These are phyloP conservation scores for Colletotrichum sp. DNA, from an alignment of 2,329 filamentous ascomycete species.

Conservation along the genomic window DNA sequence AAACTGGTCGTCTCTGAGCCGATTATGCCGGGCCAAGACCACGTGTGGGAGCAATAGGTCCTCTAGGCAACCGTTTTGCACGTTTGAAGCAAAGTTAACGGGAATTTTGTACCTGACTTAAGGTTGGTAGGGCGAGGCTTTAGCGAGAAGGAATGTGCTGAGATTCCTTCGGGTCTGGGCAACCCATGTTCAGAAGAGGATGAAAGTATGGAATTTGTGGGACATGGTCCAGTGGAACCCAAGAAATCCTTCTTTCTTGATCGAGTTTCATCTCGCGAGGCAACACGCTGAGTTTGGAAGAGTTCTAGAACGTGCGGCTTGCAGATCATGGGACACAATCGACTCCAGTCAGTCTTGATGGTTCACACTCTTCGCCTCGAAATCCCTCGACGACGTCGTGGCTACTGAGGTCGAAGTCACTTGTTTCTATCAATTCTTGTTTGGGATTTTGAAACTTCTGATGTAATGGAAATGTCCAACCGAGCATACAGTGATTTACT, in stretches of 20 bases:
- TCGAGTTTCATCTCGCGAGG: neutral
- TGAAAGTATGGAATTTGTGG: neutral
- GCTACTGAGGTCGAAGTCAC: fast-evolving
- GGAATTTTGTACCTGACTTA: neutral
- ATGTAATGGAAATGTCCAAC: neutral
- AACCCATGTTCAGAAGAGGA: neutral
- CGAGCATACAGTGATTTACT: neutral
- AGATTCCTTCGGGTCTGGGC: neutral
- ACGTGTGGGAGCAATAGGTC: neutral
- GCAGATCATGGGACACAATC: neutral
- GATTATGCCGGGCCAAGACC: neutral
- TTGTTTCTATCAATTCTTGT: neutral
- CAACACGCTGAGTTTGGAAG: neutral
- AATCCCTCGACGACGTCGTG: fast-evolving
- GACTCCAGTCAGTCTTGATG: neutral
- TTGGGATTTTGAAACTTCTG: too few relatives aligned
- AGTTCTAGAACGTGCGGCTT: neutral
- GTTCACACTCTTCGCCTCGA: neutral
- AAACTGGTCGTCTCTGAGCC: neutral
- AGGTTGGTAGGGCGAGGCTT: neutral
- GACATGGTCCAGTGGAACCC: neutral
- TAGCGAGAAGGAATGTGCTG: neutral
- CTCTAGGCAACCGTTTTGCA: neutral
- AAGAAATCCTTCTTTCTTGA: neutral
- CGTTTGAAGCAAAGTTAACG: neutral